Base-by-base conservation (phyloP, 1,139 yeast genomes). In the Diutina neorugosa region DNA sequence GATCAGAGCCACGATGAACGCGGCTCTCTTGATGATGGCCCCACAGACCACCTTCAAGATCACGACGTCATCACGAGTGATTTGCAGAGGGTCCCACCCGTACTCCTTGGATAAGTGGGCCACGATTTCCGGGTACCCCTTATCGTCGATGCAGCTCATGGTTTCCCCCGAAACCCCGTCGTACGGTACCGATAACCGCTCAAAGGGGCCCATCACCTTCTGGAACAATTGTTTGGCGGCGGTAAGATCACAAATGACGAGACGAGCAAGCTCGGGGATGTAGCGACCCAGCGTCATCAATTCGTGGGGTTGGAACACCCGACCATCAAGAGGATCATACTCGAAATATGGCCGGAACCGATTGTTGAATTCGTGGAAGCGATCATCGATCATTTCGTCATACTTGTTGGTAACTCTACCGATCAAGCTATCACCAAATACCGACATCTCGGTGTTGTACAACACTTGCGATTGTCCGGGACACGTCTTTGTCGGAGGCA, bases 271-370 rank as follows among this genome's bases (percentile, higher is more conserved):
- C 60, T 80, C 85, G 11, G 81, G 79, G 53, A 80, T 67, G 62
- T 80, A 80, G 58, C 84, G 66, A 1, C 84, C 85, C 52, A 80
- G 69, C 43, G 81, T 72, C 69, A 78, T 66, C 55, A 76, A 65
- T 61, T 80, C 85, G 50, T 73, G 64, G 1, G 85, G 85, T 61
- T 80, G 84, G 60, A 77, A 75, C 44, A 77, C 66, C 9, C 64
- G 62, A 19, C 63, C 56, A n/a, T 64, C 60, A 3, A 47, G 46
- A 3, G 69, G 69, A 54, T 71, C 77, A 7, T 62, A 57, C 7
- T 60, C 56, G 72, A 71, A 66, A 61, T 65, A 73, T 20, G 74
- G 65, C 55, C 66, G 60, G 59, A 68, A 73, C 57, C 59, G 5
- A 53, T 51, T 12, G 43, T 12, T 18, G 25, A 37, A 12, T 37